Percentiles rank a stretch among this genome's conserved stretches.
Conservation (phyloP, 2,329 filamentous ascomycete genomes). For the Fusarium ambrosium region DNA sequence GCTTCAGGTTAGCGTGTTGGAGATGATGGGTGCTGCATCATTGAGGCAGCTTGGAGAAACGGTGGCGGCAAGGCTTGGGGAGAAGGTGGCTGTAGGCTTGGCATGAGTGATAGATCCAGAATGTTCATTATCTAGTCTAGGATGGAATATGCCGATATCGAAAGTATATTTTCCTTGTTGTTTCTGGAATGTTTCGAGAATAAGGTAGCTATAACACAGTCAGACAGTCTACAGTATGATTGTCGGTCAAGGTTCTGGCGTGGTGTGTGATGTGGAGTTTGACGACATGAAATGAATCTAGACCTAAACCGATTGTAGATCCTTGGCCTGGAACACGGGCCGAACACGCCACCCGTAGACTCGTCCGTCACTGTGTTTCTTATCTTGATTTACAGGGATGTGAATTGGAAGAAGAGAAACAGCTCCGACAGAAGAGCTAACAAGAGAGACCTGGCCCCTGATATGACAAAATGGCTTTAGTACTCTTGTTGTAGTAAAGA, state of each 20-base stretch:
- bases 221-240: neutral
- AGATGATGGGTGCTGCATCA: slow-evolving; percentile 26
- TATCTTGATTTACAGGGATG: neutral
- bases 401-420: neutral
- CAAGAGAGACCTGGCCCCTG: neutral
- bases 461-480: neutral
- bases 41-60: slow-evolving; percentile 7
- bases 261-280: neutral
- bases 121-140: neutral
- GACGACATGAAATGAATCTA: neutral
- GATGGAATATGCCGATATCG: neutral
- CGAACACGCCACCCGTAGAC: neutral
- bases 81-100: slow-evolving; percentile 3
- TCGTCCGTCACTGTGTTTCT: neutral
- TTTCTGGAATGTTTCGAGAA: slow-evolving; percentile 3
- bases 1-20: slow-evolving; percentile 26
- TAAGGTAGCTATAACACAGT: too few species aligned
- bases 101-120: neutral
- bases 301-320: neutral
- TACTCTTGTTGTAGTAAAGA: neutral
- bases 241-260: neutral
- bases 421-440: neutral
- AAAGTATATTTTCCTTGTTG: neutral
- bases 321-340: slow-evolving; percentile 1
- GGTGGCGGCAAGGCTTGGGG: slow-evolving; percentile 4